Evolutionary conservation across 129 eudicot species (phyloP), one percentile per base, ranked within the genome.

Genomic region (Dittrichia graveolens): DNA sequence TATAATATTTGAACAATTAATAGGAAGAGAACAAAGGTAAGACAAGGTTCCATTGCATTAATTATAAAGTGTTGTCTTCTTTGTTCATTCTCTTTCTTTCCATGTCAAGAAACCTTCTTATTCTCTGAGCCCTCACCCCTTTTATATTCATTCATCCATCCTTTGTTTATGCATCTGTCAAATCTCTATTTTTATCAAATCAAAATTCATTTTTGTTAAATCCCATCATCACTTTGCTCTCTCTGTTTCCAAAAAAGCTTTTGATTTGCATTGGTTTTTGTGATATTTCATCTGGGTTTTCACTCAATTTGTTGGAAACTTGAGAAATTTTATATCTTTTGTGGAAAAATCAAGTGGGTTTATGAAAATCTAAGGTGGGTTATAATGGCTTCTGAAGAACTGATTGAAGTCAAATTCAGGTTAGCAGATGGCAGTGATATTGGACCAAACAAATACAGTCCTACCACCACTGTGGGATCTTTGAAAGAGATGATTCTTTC

Each of bases 391-490:
- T 79, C 19, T 50, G 84, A 87, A 65, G 94, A 87, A 16, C 53
- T 78, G 38, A 76, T 87, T 71, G 89, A 87, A 61, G 71, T 87
- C 34, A 87, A 82, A 73, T 87, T 87, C 67, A 82, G 89, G 85
- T 79, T 88, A 68, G 88, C 90, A 63, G 88, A 88, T 85, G 90
- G 90, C 58, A 80, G 82, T 72, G 95, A 88, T 72, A 88, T 88
- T 88, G 95, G 90, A 37, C 90, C 95, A 16, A 75, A 16, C 74
- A 85, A 71, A 75, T 85, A 75, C 76, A 78, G 73, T 75, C 82
- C 85, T 57, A 73, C 61, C 39, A 65, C 84, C 66, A 83, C 90
- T 65, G 88, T 88, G 37, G 87, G 76, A 61, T 80, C 85, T 78
- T 84, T 88, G 79, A 88, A 88, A 79, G 86, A 85, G 40, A 83